phyloP scores from a whole-genome alignment of 2,329 filamentous ascomycete genomes.

The Aspergillus sp. region DNA sequence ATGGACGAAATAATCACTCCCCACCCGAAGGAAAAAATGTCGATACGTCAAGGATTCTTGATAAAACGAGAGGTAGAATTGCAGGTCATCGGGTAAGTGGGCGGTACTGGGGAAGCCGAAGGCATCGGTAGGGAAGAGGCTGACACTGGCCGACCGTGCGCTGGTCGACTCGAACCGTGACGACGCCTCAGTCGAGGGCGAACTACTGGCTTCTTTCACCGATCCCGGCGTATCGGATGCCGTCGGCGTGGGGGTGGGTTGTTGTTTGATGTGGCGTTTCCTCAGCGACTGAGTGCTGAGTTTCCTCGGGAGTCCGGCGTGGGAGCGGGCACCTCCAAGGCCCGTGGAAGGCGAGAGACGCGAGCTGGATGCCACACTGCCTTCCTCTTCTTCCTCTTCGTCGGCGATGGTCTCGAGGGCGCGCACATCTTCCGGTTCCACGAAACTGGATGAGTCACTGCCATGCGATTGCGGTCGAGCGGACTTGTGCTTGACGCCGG shows the following conservation, averaged over 20 bases:
- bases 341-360: slow-evolving; percentile 22
- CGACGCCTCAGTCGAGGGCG: slow-evolving; percentile 53
- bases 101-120: slow-evolving; percentile 23
- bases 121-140: slow-evolving; percentile 24
- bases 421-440: slow-evolving; percentile 41
- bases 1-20: slow-evolving; percentile 71
- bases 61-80: slow-evolving; percentile 77
- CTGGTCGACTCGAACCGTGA: slow-evolving; percentile 35
- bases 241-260: slow-evolving; percentile 9
- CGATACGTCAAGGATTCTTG: slow-evolving; percentile 73
- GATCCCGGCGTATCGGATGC: slow-evolving; percentile 36
- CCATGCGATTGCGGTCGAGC: slow-evolving; percentile 40
- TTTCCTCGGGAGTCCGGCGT: slow-evolving; percentile 22
- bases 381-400: slow-evolving; percentile 37
- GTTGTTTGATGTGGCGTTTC: slow-evolving; percentile 27
- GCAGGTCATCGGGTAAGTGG: slow-evolving; percentile 61
- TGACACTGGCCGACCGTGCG: slow-evolving; percentile 31
- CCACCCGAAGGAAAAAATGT: slow-evolving; percentile 76
- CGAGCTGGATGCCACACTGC: slow-evolving; percentile 20
- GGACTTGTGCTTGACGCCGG: slow-evolving; percentile 43
- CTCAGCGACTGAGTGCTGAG: slow-evolving; percentile 30
- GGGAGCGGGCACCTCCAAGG: slow-evolving; percentile 18
- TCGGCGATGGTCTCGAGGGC: slow-evolving; percentile 44
- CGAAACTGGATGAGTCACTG: slow-evolving; percentile 53
- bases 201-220: slow-evolving; percentile 47